Percentiles rank a stretch among this genome's conserved stretches.
These are phyloP conservation scores for Eucalyptus cloeziana DNA, from an alignment of 345 rosid genomes.

Conservation along the genomic window DNA sequence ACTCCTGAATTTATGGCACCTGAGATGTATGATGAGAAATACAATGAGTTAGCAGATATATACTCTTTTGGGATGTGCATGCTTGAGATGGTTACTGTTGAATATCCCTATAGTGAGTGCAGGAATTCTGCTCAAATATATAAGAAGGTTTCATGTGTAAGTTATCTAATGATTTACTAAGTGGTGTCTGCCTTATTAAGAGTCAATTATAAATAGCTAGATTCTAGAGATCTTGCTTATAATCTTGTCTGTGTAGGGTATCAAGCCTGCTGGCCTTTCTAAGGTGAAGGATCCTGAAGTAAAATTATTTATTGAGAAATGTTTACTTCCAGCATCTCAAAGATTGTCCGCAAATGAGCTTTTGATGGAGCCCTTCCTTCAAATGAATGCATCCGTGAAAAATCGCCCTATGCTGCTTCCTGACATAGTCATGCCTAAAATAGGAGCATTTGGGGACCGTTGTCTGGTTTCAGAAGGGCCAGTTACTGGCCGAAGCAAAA, in stretches of 20 bases:
- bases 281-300: slow-evolving; percentile 62
- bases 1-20: slow-evolving; percentile 46
- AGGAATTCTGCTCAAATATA: slow-evolving; percentile 8
- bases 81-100: slow-evolving; percentile 38
- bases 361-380: slow-evolving; percentile 63
- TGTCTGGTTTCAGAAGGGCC: slow-evolving; percentile 82
- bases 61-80: slow-evolving; percentile 47
- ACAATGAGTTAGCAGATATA: slow-evolving; percentile 33
- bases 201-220: not conserved
- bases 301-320: slow-evolving; percentile 75
- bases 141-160: slow-evolving; percentile 11
- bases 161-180: not conserved
- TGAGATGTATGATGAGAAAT: slow-evolving; percentile 38
- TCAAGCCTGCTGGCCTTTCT: slow-evolving; percentile 74
- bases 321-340: slow-evolving; percentile 64
- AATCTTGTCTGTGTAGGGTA: slow-evolving; percentile 32
- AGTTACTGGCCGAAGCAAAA: slow-evolving; percentile 18
- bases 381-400: slow-evolving; percentile 32
- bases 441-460: slow-evolving; percentile 54
- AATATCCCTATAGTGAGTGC: slow-evolving; percentile 30
- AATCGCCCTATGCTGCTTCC: slow-evolving; percentile 46
- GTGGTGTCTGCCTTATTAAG: not conserved
- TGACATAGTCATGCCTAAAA: slow-evolving; percentile 53
- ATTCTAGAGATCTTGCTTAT: not conserved
- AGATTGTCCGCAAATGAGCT: slow-evolving; percentile 80